Conservation (phyloP, 1,284 basidiomycete genomes). For the Blastosporella zonata region DNA sequence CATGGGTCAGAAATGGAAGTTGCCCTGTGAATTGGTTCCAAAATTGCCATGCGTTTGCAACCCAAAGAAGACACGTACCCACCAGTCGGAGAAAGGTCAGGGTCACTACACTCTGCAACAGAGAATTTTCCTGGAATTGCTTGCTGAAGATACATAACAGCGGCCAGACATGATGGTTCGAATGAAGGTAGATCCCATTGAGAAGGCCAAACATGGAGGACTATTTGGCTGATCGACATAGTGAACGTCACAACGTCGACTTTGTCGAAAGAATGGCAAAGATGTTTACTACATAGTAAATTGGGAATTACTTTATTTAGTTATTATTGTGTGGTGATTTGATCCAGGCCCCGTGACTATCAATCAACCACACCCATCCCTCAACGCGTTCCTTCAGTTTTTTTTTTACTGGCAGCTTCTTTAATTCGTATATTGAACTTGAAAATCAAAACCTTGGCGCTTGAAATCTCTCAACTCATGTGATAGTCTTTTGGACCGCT, state of each 20-base stretch:
- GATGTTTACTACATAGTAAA: background rate
- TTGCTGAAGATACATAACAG: constrained; percentile 65
- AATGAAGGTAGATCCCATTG: constrained; percentile 62
- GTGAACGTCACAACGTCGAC: background rate
- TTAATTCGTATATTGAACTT: too few relatives aligned
- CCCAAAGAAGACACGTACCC: constrained; percentile 30
- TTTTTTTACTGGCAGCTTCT: too few relatives aligned
- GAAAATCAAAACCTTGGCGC: too few relatives aligned
- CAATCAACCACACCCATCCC: too few relatives aligned
- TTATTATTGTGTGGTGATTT: too few relatives aligned
- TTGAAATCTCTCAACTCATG: too few relatives aligned
- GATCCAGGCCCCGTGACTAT: too few relatives aligned
- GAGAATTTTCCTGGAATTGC: constrained; percentile 61
- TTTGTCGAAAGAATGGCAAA: background rate
- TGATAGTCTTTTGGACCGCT: too few relatives aligned
- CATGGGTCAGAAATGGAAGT: constrained; percentile 67
- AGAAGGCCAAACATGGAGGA: constrained; percentile 67
- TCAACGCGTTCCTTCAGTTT: too few relatives aligned
- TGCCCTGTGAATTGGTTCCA: constrained; percentile 44
- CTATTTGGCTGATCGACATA: constrained; percentile 18
- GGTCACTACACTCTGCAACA: constrained; percentile 59
- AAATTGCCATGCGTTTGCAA: background rate
- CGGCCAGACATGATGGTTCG: constrained; percentile 62
- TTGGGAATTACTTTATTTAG: too few relatives aligned
- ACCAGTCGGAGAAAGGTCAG: constrained; percentile 77